Base-by-base conservation (phyloP, 768 basidiomycete genomes). In the Floccularia luteovirens region DNA sequence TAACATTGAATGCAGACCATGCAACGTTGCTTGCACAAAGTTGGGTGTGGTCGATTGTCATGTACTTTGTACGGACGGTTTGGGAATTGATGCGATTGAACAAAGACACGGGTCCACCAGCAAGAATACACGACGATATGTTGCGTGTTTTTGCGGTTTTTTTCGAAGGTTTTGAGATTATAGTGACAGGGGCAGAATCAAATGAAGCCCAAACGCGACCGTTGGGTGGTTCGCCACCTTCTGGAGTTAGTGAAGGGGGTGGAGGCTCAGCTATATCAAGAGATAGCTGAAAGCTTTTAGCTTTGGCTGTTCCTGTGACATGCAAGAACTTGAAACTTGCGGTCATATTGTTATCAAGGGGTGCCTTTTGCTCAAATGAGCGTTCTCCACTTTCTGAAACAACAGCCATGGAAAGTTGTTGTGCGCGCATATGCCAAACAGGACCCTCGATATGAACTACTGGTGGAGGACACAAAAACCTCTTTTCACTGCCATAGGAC, bases 1-100 rank as follows among this genome's bases (percentile, higher is more conserved):
- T 90, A 54, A 94, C 87, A 54, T 84, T 90, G 68, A 94, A 93
- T 24, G 92, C 90, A 42, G 90, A 90, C 92, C 91, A 94, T 33
- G 84, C 74, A 48, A 87, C 69, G 56, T 90, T 91, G 60, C 85
- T 90, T n/a, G 90, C 88, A 62, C 84, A 85, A 43, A 90, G 65
- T 54, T 82, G 79, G 38, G 75, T 79, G 50, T 80, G 77, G 50
- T 93, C 90, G 57, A 93, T 82, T 40, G 87, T 89, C 88, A 97
- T 91, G 61, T 93, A 97, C 68, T 94, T 94, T 42, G 92, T 96
- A 55, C 92, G 83, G 44, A 94, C 91, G 27, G 92, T 91, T 64
- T 97, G 92, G 11, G 88, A 89, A 62, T 94, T 92, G 72, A 97
- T 90, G 53, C 92, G 84, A 59, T 92, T 91, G 74, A 92, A 94